These are phyloP conservation scores for Adenanthera pavonina DNA, from an alignment of 306 rosid genomes.

Conservation along the genomic window DNA sequence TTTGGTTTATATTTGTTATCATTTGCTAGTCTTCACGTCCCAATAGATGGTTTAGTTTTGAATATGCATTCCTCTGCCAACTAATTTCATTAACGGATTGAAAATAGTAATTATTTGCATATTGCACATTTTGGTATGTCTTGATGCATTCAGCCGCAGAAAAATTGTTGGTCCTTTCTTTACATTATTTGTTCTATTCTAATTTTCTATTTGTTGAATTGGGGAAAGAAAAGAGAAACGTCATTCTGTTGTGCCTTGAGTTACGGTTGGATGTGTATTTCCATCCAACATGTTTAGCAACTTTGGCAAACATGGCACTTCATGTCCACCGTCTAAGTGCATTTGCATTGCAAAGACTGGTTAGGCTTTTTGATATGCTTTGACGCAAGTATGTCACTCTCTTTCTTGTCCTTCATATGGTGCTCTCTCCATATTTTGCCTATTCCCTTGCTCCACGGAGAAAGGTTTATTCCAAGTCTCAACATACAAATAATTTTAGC, in stretches of 20 bases:
- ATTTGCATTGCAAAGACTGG: constrained; percentile 94
- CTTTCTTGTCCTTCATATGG: constrained; percentile 27
- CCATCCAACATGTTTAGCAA: constrained; percentile 96
- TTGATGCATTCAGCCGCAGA: constrained; percentile 21
- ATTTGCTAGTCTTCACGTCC: too few species aligned
- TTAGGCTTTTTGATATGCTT: constrained; percentile 97
- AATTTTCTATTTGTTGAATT: neutral
- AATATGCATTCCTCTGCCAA: neutral
- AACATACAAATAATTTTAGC: too few species aligned
- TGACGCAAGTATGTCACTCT: constrained; percentile 76
- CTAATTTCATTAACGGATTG: neutral
- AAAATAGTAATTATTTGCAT: constrained; percentile 15
- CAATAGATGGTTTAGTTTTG: neutral
- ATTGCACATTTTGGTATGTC: neutral
- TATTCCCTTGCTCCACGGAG: too few species aligned
- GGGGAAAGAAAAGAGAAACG: neutral
- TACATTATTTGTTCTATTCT: constrained; percentile 2
- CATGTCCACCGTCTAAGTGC: constrained; percentile 96
- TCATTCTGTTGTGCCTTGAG: constrained; percentile 23
- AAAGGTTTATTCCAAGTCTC: too few species aligned
- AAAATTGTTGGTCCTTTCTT: constrained; percentile 28
- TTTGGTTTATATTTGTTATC: too few species aligned
- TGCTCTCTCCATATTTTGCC: constrained; percentile 23
- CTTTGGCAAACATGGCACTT: constrained; percentile 97
- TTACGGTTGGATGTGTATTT: constrained; percentile 86